Conservation (phyloP, 495 filamentous ascomycete species). For the Penicillium ucsense region DNA sequence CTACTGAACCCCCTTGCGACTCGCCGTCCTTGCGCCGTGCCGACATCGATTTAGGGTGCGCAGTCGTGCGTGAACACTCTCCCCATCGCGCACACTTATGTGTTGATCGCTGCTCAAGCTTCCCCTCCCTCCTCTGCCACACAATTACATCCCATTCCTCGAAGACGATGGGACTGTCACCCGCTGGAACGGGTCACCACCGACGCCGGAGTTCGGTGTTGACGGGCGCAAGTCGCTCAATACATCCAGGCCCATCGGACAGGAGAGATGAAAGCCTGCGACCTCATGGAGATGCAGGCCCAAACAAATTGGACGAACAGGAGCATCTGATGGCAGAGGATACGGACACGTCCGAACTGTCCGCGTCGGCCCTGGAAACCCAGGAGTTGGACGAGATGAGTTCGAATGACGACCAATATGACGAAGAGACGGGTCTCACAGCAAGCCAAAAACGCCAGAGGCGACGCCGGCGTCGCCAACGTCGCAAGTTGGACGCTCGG, state of each 20-base stretch:
- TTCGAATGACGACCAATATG: slow-evolving; percentile 68
- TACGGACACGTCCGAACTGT: slow-evolving; percentile 39
- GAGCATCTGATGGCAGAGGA: slow-evolving; percentile 30
- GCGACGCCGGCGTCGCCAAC: slow-evolving; percentile 52
- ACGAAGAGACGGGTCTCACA: slow-evolving; percentile 84
- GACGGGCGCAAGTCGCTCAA: slow-evolving; percentile 28
- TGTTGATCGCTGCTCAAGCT: slow-evolving; percentile 6
- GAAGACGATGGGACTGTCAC: slow-evolving; percentile 23
- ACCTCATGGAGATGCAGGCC: slow-evolving; percentile 19
- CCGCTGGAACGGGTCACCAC: slow-evolving; percentile 36
- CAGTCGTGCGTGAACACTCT: slow-evolving; percentile 18
- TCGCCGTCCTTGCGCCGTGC: not conserved
- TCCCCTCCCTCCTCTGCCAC: slow-evolving; percentile 6
- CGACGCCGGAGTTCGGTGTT: slow-evolving; percentile 52
- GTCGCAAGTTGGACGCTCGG: slow-evolving; percentile 64
- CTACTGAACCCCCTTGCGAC: not conserved
- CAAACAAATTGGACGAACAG: slow-evolving; percentile 26
- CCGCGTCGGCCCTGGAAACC: slow-evolving; percentile 40
- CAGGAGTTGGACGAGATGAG: slow-evolving; percentile 47
- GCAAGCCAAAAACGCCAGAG: slow-evolving; percentile 57
- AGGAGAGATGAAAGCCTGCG: slow-evolving; percentile 34
- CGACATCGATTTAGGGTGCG: not conserved
- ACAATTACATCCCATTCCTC: slow-evolving; percentile 3
- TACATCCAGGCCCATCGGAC: slow-evolving; percentile 34
- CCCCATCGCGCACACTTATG: slow-evolving; percentile 14